A percentile compares a stretch with the other conserved stretches of the same genome.
phyloP scores from a whole-genome alignment of 305 asterid species.

The Fraxinus sp. region DNA sequence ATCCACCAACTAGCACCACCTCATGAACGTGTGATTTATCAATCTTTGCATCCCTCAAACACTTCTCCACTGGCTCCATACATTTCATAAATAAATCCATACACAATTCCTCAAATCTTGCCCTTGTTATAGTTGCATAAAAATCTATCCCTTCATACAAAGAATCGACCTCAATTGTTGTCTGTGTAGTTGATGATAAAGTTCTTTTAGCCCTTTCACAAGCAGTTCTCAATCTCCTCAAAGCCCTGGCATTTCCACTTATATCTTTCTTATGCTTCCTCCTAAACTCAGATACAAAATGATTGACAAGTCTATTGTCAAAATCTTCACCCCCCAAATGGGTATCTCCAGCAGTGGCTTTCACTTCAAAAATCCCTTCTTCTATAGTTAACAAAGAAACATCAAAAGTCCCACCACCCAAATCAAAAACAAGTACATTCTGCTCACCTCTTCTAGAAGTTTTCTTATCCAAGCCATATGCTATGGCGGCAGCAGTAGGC shows the following conservation, averaged over 20 bases:
- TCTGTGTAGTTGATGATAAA: constrained; percentile 47
- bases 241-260: constrained; percentile 46
- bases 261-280: constrained; percentile 55
- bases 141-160: constrained; percentile 54
- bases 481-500: constrained; percentile 66
- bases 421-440: constrained; percentile 46
- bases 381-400: constrained; percentile 57
- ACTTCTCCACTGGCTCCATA: constrained; percentile 64
- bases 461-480: constrained; percentile 59
- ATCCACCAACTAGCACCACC: constrained; percentile 59
- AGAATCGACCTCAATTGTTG: constrained; percentile 53
- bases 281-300: constrained; percentile 47
- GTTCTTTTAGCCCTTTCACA: no score
- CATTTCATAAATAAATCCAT: constrained; percentile 60
- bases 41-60: constrained; percentile 50
- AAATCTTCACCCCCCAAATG: constrained; percentile 66
- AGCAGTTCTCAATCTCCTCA: constrained; percentile 46
- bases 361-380: constrained; percentile 60
- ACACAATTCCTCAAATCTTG: constrained; percentile 62
- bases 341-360: constrained; percentile 62
- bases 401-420: constrained; percentile 63
- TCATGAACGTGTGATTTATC: constrained; percentile 49
- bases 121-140: constrained; percentile 47
- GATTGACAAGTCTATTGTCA: constrained; percentile 53
- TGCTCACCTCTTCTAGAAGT: constrained; percentile 42